Percentiles rank a stretch among this genome's conserved stretches.
These are phyloP conservation scores for Limnomonas spitsbergensis DNA, from an alignment of 139 green algal genomes.

Conservation along the genomic window DNA sequence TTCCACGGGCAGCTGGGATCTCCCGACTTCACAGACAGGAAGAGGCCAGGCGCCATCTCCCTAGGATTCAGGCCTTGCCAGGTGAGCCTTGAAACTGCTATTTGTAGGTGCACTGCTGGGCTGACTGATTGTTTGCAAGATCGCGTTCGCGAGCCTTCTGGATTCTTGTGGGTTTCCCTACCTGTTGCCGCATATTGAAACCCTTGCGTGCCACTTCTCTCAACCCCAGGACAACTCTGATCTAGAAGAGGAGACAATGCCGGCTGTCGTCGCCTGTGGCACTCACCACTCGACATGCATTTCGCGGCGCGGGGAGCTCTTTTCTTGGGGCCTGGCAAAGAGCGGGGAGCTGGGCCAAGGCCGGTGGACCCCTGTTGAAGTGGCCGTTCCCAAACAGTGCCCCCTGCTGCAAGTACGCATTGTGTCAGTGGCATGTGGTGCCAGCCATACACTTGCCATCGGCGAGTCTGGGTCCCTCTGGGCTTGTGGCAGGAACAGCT, in stretches of 20 bases:
- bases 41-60: conserved; percentile 26
- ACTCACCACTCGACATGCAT: conserved; percentile 60
- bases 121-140: too few relatives aligned
- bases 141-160: too few relatives aligned
- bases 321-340: conserved; percentile 74
- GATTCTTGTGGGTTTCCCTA: too few relatives aligned
- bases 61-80: conserved; percentile 45
- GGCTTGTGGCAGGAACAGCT: conserved; percentile 68
- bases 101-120: too few relatives aligned
- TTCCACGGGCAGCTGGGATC: conserved; percentile 82
- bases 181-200: too few relatives aligned
- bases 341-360: conserved; percentile 73
- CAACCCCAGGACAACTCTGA: conserved; percentile 28
- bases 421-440: conserved; percentile 63
- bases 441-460: conserved; percentile 79
- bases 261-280: conserved; percentile 69
- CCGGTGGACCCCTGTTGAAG: conserved; percentile 61
- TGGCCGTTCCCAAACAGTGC: conserved; percentile 30
- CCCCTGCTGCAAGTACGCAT: conserved; percentile 29
- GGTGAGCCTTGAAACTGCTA: conserved; percentile 30
- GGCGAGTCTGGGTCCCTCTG: conserved; percentile 65
- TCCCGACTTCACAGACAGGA: conserved; percentile 35
- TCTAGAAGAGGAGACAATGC: conserved; percentile 60
- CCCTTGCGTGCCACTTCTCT: too few relatives aligned
- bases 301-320: conserved; percentile 66